Evolutionary conservation across 495 filamentous ascomycete species (phyloP).

Genomic region (Staphylotrichum longicolle): DNA sequence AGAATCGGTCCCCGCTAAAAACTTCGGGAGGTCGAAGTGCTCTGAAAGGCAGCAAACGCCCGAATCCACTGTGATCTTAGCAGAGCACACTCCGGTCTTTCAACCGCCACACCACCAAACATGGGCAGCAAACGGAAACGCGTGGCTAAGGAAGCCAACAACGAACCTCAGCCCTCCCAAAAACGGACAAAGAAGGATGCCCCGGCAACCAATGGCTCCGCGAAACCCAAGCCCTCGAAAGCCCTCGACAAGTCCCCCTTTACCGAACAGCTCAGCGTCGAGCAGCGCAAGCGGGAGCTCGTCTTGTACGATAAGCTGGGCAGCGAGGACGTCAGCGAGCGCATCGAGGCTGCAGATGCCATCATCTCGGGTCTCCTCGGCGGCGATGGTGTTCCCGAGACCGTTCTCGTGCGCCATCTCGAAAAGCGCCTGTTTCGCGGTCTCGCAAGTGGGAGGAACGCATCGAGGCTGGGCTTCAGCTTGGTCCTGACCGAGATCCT

Average conservation of each 20-base stretch:
- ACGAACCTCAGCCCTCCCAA: constrained; percentile 37
- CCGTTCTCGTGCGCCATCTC: constrained; percentile 51
- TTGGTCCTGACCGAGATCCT: constrained; percentile 83
- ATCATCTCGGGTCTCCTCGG: constrained; percentile 48
- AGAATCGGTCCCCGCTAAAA: constrained; percentile 24
- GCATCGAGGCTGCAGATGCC: constrained; percentile 50
- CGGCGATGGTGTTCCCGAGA: constrained; percentile 42
- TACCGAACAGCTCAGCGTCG: constrained; percentile 41
- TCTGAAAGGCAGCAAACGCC: not conserved
- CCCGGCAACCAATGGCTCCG: constrained; percentile 26
- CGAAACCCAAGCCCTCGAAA: constrained; percentile 28
- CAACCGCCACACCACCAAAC: constrained; percentile 8
- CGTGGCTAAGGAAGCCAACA: constrained; percentile 35
- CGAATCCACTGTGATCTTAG: constrained; percentile 9
- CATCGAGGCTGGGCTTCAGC: constrained; percentile 86
- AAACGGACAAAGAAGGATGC: constrained; percentile 44
- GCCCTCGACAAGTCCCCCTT: constrained; percentile 46
- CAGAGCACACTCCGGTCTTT: not conserved
- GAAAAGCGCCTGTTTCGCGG: constrained; percentile 74
- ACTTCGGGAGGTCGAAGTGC: constrained; percentile 5
- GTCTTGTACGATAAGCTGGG: constrained; percentile 52
- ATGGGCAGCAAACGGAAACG: constrained; percentile 49
- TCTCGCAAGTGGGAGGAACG: constrained; percentile 85
- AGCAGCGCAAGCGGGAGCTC: constrained; percentile 48
- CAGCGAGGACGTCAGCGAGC: constrained; percentile 50